Evolutionary conservation across 805 yeast genomes (phyloP).

Genomic region (Kregervanrija fluxuum): DNA sequence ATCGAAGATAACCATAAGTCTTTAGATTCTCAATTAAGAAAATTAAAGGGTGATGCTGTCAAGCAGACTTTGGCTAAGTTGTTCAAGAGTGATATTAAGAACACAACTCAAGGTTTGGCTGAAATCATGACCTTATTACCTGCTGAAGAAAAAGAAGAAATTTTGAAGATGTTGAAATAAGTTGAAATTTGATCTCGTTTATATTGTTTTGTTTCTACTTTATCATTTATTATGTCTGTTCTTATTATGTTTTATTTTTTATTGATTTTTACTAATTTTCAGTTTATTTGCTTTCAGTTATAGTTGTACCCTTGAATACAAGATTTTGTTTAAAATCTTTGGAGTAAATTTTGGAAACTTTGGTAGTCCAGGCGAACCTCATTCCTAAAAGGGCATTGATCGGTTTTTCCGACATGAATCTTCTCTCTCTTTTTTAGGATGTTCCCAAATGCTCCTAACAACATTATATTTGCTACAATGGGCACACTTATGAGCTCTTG

Average conservation of each 20-base stretch:
- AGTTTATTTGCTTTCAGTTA: too few relatives aligned
- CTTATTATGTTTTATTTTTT: slow-evolving; percentile 1
- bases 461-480: too few relatives aligned
- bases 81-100: slow-evolving; percentile 45
- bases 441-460: too few relatives aligned
- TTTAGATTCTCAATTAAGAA: slow-evolving; percentile 53
- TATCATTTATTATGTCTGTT: slow-evolving; percentile 9
- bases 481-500: too few relatives aligned
- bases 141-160: slow-evolving; percentile 45
- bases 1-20: slow-evolving; percentile 69
- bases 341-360: too few relatives aligned
- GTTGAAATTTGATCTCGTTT: not conserved
- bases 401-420: too few relatives aligned
- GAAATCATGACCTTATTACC: slow-evolving; percentile 48
- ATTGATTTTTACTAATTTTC: too few relatives aligned
- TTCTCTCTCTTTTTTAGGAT: too few relatives aligned
- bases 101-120: slow-evolving; percentile 47
- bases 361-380: too few relatives aligned
- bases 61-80: slow-evolving; percentile 58
- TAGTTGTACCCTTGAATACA: too few relatives aligned
- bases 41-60: slow-evolving; percentile 58
- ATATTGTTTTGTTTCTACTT: not conserved
- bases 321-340: too few relatives aligned
- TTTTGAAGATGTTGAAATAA: slow-evolving; percentile 25
- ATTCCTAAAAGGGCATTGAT: too few relatives aligned